Conservation (phyloP, 495 filamentous ascomycete species). For the Penicillium desertorum region DNA sequence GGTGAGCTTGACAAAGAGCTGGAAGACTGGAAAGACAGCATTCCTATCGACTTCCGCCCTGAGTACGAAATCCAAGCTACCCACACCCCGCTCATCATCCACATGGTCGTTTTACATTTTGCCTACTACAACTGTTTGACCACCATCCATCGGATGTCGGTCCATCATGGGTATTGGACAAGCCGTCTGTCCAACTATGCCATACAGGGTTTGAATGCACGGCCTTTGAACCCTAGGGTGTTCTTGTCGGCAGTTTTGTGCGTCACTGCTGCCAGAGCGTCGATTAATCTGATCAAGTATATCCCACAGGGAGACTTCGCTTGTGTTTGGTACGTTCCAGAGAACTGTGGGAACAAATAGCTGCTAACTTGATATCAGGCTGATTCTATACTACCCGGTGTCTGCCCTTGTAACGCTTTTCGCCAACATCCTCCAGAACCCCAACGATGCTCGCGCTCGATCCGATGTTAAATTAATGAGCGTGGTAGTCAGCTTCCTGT, state of each 20-base stretch:
- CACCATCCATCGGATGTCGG: conserved; percentile 97
- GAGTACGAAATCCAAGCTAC: conserved; percentile 91
- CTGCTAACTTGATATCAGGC: conserved; percentile 51
- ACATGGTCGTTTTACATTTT: conserved; percentile 91
- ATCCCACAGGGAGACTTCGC: conserved; percentile 92
- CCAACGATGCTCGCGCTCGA: conserved; percentile 80
- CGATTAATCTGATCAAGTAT: conserved; percentile 91
- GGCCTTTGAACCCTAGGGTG: conserved; percentile 87
- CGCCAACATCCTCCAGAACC: conserved; percentile 95
- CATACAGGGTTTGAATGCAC: conserved; percentile 86
- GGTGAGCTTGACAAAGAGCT: conserved; percentile 91
- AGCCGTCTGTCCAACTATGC: conserved; percentile 93
- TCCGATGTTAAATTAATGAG: conserved; percentile 90
- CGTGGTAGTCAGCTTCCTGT: conserved; percentile 86
- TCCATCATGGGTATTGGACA: conserved; percentile 98
- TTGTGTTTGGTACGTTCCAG: conserved; percentile 80
- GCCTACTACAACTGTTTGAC: conserved; percentile 97
- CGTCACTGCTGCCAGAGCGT: conserved; percentile 86
- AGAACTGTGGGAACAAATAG: background rate
- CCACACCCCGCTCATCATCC: conserved; percentile 85
- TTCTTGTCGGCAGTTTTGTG: conserved; percentile 93
- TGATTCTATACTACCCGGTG: conserved; percentile 96
- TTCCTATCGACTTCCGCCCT: conserved; percentile 90
- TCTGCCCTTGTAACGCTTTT: conserved; percentile 94
- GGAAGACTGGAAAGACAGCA: conserved; percentile 94